phyloP scores from a whole-genome alignment of 2,329 filamentous ascomycete species.

The Neodidymelliopsis sp. region DNA sequence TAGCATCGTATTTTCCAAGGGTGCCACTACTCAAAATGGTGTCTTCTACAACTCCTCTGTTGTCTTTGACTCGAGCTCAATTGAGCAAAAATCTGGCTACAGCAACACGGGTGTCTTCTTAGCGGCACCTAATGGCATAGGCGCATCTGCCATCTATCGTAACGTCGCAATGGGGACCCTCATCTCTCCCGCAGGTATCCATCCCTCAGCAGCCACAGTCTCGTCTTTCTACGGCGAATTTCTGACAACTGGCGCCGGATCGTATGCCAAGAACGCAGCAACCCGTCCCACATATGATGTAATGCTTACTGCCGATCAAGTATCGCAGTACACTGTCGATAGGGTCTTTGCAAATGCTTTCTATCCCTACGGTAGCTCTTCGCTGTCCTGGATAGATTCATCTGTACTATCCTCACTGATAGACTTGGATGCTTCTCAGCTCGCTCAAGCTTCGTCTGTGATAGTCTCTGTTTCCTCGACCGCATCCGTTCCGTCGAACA shows the following conservation, averaged over 20 bases:
- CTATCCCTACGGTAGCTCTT: constrained; percentile 42
- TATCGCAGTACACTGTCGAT: constrained; percentile 45
- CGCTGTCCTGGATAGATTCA: constrained; percentile 50
- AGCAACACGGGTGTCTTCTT: constrained; percentile 54
- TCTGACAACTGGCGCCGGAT: constrained; percentile 51
- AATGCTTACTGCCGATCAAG: constrained; percentile 41
- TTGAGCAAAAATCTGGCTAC: constrained; percentile 42
- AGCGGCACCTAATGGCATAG: constrained; percentile 52
- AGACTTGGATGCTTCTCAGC: constrained; percentile 37
- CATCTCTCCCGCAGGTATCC: constrained; percentile 50
- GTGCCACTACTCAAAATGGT: constrained; percentile 23
- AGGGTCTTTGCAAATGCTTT: constrained; percentile 49
- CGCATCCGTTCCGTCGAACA: constrained; percentile 17
- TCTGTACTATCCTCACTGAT: constrained; percentile 44
- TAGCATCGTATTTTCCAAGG: constrained; percentile 52
- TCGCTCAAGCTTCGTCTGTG: constrained; percentile 18
- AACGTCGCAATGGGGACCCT: constrained; percentile 50
- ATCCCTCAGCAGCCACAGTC: constrained; percentile 28
- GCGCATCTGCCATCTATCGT: constrained; percentile 53
- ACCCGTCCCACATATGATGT: constrained; percentile 47
- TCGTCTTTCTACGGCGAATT: constrained; percentile 54
- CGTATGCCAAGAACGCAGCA: constrained; percentile 48
- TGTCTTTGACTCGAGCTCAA: constrained; percentile 52
- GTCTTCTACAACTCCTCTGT: constrained; percentile 49
- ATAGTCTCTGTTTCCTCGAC: constrained; percentile 21